phyloP scores from a whole-genome alignment of 805 yeast genomes.

The Brettanomyces sp. region DNA sequence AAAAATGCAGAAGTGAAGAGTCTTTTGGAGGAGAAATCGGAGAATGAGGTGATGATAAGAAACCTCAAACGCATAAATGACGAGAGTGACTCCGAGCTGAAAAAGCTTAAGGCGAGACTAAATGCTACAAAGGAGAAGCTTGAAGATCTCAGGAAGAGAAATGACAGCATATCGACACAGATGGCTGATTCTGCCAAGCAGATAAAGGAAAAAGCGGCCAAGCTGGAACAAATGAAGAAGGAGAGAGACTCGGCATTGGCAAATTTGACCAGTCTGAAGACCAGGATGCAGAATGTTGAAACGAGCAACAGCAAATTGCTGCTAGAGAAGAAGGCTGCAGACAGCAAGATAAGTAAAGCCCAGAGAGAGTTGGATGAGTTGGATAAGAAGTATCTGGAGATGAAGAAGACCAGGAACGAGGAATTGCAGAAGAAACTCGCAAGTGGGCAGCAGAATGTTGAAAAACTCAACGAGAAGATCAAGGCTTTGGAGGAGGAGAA shows the following conservation, averaged over 20 bases:
- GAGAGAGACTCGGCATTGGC: not conserved
- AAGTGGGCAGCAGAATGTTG: not conserved
- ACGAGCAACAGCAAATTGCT: no score
- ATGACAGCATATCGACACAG: not conserved
- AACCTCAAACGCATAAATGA: not conserved
- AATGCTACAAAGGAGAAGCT: not conserved
- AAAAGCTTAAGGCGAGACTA: not conserved
- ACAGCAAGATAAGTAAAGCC: not conserved
- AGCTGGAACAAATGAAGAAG: not conserved
- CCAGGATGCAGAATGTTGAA: not conserved
- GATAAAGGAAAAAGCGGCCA: not conserved
- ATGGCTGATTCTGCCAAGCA: not conserved
- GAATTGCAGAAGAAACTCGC: not conserved
- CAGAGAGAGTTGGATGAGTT: no score
- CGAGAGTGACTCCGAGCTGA: not conserved
- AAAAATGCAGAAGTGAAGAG: constrained; percentile 5
- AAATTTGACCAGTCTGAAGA: not conserved
- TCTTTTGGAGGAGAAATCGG: constrained; percentile 1
- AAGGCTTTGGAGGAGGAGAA: constrained; percentile 19
- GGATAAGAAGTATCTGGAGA: no score
- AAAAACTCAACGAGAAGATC: constrained; percentile 6
- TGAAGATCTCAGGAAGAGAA: not conserved
- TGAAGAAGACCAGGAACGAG: not conserved
- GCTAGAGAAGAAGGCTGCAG: not conserved
- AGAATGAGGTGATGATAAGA: not conserved